Evolutionary conservation across 139 green algal genomes (phyloP).

Genomic region (Chlamydomonas incerta): DNA sequence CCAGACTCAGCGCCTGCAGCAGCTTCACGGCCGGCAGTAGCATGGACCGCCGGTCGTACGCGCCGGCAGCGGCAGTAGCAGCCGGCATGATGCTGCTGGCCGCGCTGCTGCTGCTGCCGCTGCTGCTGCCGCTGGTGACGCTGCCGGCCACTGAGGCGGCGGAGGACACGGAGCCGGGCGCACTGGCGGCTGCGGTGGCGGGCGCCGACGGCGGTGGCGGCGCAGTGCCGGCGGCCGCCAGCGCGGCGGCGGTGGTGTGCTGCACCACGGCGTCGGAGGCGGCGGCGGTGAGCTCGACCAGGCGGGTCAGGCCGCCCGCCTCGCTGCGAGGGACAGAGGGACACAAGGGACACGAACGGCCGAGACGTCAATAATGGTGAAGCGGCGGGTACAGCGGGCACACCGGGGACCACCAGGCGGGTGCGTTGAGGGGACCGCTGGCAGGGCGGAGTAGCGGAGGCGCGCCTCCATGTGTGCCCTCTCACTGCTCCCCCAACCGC

Average conservation of each 20-base stretch:
- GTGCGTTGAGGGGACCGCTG: too few species aligned
- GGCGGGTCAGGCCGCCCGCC: conserved; percentile 37
- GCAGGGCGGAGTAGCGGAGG: too few species aligned
- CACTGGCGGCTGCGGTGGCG: too few species aligned
- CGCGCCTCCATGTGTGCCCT: too few species aligned
- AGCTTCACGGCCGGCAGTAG: conserved; percentile 25
- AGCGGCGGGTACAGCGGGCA: too few species aligned
- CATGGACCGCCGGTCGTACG: background rate
- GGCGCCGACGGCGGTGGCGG: background rate
- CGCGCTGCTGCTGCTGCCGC: background rate
- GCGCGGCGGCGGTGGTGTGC: background rate
- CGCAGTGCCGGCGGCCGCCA: background rate
- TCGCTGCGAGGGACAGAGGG: conserved; percentile 25
- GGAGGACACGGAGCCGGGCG: too few species aligned
- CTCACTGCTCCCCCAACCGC: too few species aligned
- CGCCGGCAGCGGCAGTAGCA: background rate
- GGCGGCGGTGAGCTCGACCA: conserved; percentile 31
- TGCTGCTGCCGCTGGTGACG: background rate
- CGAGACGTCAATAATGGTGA: too few species aligned
- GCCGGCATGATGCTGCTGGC: background rate
- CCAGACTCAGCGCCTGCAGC: conserved; percentile 38
- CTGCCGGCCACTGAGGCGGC: too few species aligned
- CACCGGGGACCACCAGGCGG: too few species aligned
- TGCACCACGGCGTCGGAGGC: background rate
- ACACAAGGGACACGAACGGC: too few species aligned